Conservation (phyloP, 2,329 filamentous ascomycete genomes). For the Ophiocordyceps camponoti-rufipedis region DNA sequence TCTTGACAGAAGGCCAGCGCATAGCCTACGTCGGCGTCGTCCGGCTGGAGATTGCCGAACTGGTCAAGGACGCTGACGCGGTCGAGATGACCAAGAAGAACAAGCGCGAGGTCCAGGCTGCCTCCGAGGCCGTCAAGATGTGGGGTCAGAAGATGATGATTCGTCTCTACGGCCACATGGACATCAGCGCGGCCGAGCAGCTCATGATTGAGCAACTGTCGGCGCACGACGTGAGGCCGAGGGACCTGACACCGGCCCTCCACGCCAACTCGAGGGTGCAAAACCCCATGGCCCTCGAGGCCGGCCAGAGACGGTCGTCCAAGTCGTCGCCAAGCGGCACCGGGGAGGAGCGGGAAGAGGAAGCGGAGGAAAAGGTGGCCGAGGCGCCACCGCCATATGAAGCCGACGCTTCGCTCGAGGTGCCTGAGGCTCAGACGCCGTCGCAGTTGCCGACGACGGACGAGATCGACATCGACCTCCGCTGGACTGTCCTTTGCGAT, state of each 20-base stretch:
- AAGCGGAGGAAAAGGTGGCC: conserved; percentile 20
- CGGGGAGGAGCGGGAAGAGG: too few species aligned
- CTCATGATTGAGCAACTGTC: conserved; percentile 97
- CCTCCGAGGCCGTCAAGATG: conserved; percentile 71
- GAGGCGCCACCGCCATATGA: conserved; percentile 41
- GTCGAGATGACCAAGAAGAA: conserved; percentile 44
- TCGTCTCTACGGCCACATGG: conserved; percentile 86
- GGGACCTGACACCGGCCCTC: conserved; percentile 66
- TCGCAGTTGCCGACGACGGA: conserved; percentile 65
- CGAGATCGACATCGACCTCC: conserved; percentile 85
- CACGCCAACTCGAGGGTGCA: conserved; percentile 87
- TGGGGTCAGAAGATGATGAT: conserved; percentile 99
- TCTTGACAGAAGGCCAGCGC: conserved; percentile 86
- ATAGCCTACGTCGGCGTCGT: conserved; percentile 92
- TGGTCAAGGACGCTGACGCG: conserved; percentile 50
- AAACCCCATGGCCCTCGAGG: conserved; percentile 59
- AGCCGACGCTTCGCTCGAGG: conserved; percentile 46
- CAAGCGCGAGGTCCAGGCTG: conserved; percentile 53
- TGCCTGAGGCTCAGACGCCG: conserved; percentile 65
- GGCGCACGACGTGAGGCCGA: conserved; percentile 74
- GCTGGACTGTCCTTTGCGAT: conserved; percentile 95
- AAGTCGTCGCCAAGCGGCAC: conserved; percentile 5
- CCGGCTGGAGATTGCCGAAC: conserved; percentile 59
- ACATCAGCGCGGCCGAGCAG: conserved; percentile 79
- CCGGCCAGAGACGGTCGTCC: conserved; percentile 7